A percentile compares a stretch with the other conserved stretches of the same genome.
Conservation (phyloP, 2,329 filamentous ascomycete species). For the Cercospora brassicicola region DNA sequence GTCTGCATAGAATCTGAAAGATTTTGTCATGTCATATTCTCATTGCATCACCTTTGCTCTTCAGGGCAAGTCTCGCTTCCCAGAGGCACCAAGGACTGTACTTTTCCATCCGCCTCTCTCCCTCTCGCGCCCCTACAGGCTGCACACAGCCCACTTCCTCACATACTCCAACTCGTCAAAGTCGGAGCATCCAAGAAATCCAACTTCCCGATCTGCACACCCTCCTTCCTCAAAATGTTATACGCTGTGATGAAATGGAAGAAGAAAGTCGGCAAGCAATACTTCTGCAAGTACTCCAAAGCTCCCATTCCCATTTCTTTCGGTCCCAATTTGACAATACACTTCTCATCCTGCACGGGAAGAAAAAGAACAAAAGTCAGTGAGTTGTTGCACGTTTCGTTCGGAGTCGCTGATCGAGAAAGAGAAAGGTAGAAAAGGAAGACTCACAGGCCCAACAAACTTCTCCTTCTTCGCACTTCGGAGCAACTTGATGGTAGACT, state of each 20-base stretch:
- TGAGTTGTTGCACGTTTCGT: background rate
- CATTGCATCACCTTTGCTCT: background rate
- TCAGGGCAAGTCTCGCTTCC: background rate
- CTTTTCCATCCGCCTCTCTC: no score
- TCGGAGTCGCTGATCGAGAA: background rate
- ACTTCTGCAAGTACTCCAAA: conserved; percentile 51
- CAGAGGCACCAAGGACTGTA: no score
- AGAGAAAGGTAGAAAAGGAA: background rate
- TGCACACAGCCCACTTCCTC: background rate
- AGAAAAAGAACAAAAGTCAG: background rate
- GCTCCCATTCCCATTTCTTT: conserved; percentile 42
- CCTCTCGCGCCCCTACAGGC: no score
- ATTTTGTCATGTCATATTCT: no score
- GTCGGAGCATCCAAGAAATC: conserved; percentile 52
- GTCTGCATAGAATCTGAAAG: background rate
- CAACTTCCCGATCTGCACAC: conserved; percentile 61
- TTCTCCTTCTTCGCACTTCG: conserved; percentile 45
- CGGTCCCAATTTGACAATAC: background rate
- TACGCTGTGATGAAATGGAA: conserved; percentile 65
- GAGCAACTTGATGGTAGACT: conserved; percentile 50
- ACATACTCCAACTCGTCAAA: background rate
- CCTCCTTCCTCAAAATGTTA: conserved; percentile 60
- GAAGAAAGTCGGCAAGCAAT: conserved; percentile 60
- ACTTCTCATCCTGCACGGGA: background rate
- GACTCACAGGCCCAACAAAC: conserved; percentile 41